Conservation (phyloP, 23 red algal genomes). For the Porphyridium purpureum region DNA sequence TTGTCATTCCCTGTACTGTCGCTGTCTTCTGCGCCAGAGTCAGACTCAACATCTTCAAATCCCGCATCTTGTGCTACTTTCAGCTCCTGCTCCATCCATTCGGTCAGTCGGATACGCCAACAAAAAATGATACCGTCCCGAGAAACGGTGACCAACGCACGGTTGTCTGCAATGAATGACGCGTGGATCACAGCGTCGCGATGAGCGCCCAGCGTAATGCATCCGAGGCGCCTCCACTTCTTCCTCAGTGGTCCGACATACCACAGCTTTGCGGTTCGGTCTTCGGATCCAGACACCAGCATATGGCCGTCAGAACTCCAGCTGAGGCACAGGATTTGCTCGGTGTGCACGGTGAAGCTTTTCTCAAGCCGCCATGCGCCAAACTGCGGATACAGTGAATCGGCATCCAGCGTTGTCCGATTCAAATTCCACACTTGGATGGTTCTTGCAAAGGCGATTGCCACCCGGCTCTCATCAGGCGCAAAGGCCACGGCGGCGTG, state of each 20-base stretch:
- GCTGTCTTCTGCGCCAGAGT: slow-evolving; percentile 5
- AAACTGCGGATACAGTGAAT: too few relatives aligned
- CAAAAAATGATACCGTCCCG: slow-evolving; percentile 42
- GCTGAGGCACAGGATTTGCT: neutral
- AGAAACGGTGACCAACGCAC: slow-evolving; percentile 32
- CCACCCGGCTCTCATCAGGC: too few relatives aligned
- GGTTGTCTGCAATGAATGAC: slow-evolving; percentile 15
- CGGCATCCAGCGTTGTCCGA: too few relatives aligned
- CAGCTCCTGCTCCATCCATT: neutral
- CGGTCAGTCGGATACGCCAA: slow-evolving; percentile 35
- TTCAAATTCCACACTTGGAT: too few relatives aligned
- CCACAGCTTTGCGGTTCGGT: neutral
- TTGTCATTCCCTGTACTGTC: neutral
- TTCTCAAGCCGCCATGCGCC: neutral
- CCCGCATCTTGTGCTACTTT: slow-evolving; percentile 16
- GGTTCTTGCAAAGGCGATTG: too few relatives aligned
- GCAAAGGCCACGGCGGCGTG: too few relatives aligned
- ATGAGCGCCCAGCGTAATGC: slow-evolving; percentile 43
- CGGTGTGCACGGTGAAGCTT: neutral
- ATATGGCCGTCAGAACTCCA: neutral
- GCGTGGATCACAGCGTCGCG: slow-evolving; percentile 10
- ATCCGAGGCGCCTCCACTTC: neutral
- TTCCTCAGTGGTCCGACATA: neutral
- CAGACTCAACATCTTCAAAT: slow-evolving; percentile 46
- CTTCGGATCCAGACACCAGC: neutral